phyloP scores from a whole-genome alignment of 495 filamentous ascomycete genomes.

The Oleoguttula mirabilis region DNA sequence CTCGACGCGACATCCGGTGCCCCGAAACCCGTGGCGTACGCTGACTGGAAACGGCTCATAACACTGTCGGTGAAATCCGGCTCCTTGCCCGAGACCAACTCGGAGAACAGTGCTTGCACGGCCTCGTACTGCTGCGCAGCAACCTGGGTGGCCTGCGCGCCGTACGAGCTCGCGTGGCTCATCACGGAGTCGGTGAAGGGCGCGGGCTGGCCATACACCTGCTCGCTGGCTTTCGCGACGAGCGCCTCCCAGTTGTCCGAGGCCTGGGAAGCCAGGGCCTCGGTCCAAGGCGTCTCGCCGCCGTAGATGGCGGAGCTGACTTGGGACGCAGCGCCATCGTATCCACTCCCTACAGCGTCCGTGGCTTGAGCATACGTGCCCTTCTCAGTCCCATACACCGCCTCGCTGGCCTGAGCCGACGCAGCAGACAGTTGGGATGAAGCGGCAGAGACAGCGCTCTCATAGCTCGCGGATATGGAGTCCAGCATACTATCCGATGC shows the following conservation, averaged over 20 bases:
- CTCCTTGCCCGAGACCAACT: constrained; percentile 66
- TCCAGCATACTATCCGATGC: constrained; percentile 21
- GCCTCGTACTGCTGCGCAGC: constrained; percentile 51
- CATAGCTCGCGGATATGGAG: constrained; percentile 38
- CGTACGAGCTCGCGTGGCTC: constrained; percentile 26
- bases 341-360: constrained; percentile 21
- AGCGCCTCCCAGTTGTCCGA: constrained; percentile 55
- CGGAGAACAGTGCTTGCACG: constrained; percentile 60
- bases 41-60: constrained; percentile 54
- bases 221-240: constrained; percentile 52
- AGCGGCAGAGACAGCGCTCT: constrained; percentile 38
- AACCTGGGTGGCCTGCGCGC: constrained; percentile 40
- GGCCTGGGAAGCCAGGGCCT: constrained; percentile 39
- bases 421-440: constrained; percentile 29
- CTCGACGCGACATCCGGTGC: constrained; percentile 38
- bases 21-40: constrained; percentile 43
- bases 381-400: constrained; percentile 34
- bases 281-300: constrained; percentile 34
- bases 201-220: constrained; percentile 61
- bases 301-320: constrained; percentile 34
- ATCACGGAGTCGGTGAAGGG: constrained; percentile 47
- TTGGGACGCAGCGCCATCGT: constrained; percentile 28
- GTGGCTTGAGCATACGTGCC: constrained; percentile 34
- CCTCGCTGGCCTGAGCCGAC: constrained; percentile 16
- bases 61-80: constrained; percentile 74